Conservation (phyloP, 2,329 filamentous ascomycete species). For the Curvularia hawaiiensis region DNA sequence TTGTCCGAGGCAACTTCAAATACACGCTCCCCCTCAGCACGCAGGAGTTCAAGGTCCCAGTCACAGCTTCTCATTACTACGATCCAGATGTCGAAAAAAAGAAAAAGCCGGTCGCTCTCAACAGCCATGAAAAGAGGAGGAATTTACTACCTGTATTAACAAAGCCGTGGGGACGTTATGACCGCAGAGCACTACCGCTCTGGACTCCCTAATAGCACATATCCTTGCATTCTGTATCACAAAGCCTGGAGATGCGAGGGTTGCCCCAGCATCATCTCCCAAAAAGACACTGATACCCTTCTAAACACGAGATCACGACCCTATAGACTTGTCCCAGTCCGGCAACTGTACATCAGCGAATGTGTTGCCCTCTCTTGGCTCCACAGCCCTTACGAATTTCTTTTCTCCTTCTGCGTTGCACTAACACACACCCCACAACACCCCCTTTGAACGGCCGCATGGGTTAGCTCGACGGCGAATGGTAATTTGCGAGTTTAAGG, state of each 20-base stretch:
- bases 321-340: constrained; percentile 36
- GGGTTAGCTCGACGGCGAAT: constrained; percentile 4
- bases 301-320: constrained; percentile 46
- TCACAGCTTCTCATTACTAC: constrained; percentile 48
- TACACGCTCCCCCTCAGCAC: constrained; percentile 71
- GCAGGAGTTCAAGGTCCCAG: constrained; percentile 57
- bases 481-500: constrained; percentile 5
- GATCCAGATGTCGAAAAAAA: constrained; percentile 45
- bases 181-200: constrained; percentile 30
- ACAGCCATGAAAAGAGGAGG: constrained; percentile 17
- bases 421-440: constrained; percentile 7
- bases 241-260: constrained; percentile 21
- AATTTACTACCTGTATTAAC: constrained; percentile 27
- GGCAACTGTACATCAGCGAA: constrained; percentile 14
- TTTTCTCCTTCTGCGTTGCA: constrained; percentile 16
- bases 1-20: constrained; percentile 87
- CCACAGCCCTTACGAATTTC: constrained; percentile 35
- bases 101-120: constrained; percentile 26
- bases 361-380: constrained; percentile 19
- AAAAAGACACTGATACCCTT: constrained; percentile 44
- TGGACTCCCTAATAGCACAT: constrained; percentile 23
- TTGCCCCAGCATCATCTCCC: constrained; percentile 26
- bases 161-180: constrained; percentile 35
- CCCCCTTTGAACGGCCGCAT: constrained; percentile 2
- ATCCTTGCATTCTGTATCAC: constrained; percentile 27